phyloP scores from a whole-genome alignment of 106 monocot species.

The Dioscorea zingiberensis region DNA sequence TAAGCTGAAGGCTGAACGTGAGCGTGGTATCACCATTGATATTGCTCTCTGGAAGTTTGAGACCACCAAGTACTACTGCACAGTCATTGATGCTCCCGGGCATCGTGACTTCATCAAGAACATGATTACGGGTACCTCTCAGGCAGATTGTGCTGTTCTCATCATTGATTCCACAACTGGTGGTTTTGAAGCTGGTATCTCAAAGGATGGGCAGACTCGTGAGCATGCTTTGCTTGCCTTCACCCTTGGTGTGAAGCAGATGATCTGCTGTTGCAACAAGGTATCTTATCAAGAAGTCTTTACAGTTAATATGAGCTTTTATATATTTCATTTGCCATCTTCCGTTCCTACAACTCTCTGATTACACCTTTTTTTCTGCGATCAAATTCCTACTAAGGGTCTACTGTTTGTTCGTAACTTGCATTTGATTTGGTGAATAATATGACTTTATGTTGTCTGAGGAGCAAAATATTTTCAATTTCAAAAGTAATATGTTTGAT shows the following conservation, averaged over 20 bases:
- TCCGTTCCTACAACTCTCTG: no score
- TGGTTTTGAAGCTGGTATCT: conserved; percentile 18
- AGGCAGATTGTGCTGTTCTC: conserved; percentile 14
- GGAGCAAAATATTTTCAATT: no score
- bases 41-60: conserved; percentile 18
- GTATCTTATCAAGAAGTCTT: neutral
- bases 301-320: no score
- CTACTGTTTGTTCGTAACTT: no score
- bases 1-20: conserved; percentile 17
- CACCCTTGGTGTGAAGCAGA: conserved; percentile 19
- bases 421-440: no score
- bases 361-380: no score
- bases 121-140: conserved; percentile 18
- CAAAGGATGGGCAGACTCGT: conserved; percentile 15
- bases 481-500: no score
- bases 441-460: no score
- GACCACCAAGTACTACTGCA: conserved; percentile 13
- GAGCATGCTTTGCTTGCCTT: conserved; percentile 20
- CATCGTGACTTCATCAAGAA: conserved; percentile 23
- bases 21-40: conserved; percentile 18
- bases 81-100: conserved; percentile 16
- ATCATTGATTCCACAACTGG: conserved; percentile 17
- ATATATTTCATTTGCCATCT: no score
- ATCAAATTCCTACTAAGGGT: no score
- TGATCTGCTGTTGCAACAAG: conserved; percentile 23